Evolutionary conservation across 2,329 filamentous ascomycete species (phyloP).

Genomic region (Fusarium sp.): DNA sequence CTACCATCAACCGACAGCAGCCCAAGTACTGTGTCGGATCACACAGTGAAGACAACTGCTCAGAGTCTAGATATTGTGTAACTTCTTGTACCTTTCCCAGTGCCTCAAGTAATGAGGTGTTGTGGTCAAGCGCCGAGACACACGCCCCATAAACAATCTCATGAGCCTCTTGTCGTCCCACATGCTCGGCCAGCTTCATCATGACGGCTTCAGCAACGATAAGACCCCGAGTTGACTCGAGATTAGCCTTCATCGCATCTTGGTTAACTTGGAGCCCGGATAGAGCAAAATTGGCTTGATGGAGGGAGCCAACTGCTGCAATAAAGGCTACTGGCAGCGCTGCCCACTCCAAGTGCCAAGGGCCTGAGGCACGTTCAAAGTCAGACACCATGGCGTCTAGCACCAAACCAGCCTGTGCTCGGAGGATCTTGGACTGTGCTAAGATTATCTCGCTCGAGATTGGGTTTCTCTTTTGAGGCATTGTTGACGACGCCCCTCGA

Average conservation of each 20-base stretch:
- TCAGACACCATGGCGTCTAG: conserved; percentile 72
- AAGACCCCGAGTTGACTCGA: conserved; percentile 66
- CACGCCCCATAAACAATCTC: conserved; percentile 71
- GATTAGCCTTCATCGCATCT: conserved; percentile 65
- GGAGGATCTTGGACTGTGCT: conserved; percentile 69
- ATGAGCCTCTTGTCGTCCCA: conserved; percentile 69
- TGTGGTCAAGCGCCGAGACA: conserved; percentile 18
- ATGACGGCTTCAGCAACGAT: conserved; percentile 73
- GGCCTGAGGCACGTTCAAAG: conserved; percentile 71
- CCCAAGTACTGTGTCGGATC: conserved; percentile 37
- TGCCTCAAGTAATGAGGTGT: conserved; percentile 17
- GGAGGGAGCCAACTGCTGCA: conserved; percentile 65
- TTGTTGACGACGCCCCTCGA: conserved; percentile 68
- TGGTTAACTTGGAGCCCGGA: conserved; percentile 67
- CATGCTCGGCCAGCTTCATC: conserved; percentile 69
- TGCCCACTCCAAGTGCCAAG: conserved; percentile 73
- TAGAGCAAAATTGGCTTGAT: conserved; percentile 69
- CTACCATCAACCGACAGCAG: conserved; percentile 36
- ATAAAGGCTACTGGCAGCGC: conserved; percentile 70
- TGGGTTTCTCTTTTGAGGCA: conserved; percentile 73
- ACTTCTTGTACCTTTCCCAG: conserved; percentile 16
- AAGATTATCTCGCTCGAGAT: conserved; percentile 72
- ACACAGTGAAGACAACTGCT: conserved; percentile 18
- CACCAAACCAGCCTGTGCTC: conserved; percentile 66
- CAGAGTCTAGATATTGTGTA: conserved; percentile 5